A percentile compares a stretch with the other conserved stretches of the same genome.
Conservation (phyloP, 495 filamentous ascomycete genomes). For the Pseudomonodictys pantanalensis region DNA sequence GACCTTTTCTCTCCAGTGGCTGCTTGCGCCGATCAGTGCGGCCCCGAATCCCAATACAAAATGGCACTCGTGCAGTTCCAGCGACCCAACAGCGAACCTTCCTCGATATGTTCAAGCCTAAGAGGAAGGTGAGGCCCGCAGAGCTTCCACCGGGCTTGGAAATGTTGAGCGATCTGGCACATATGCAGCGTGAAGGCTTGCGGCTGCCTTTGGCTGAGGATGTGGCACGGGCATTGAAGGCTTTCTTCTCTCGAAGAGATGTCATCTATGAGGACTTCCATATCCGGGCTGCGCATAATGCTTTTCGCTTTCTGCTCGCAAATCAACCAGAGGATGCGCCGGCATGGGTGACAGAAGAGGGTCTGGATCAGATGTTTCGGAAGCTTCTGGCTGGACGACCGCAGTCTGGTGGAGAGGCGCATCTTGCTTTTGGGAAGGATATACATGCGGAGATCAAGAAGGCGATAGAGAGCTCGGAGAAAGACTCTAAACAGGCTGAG, state of each 20-base stretch:
- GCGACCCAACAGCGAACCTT: slow-evolving; percentile 50
- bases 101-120: slow-evolving; percentile 57
- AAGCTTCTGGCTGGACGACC: slow-evolving; percentile 43
- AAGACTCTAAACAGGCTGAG: no score
- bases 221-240: slow-evolving; percentile 60
- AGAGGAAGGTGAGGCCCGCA: slow-evolving; percentile 51
- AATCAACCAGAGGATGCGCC: slow-evolving; percentile 43
- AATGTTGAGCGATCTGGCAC: slow-evolving; percentile 51
- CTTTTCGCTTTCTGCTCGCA: slow-evolving; percentile 59
- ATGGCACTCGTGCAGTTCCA: slow-evolving; percentile 12
- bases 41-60: slow-evolving; percentile 24
- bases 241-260: slow-evolving; percentile 51
- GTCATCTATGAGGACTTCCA: slow-evolving; percentile 22
- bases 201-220: slow-evolving; percentile 58
- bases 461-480: slow-evolving; percentile 33
- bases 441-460: slow-evolving; percentile 52
- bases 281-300: slow-evolving; percentile 40
- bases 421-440: slow-evolving; percentile 54
- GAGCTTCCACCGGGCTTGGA: slow-evolving; percentile 61
- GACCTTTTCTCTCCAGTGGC: slow-evolving; percentile 49
- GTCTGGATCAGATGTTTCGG: slow-evolving; percentile 48
- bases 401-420: slow-evolving; percentile 42
- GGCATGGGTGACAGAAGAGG: slow-evolving; percentile 40
- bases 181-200: slow-evolving; percentile 45
- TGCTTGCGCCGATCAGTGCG: slow-evolving; percentile 39